phyloP scores from a whole-genome alignment of 2,329 filamentous ascomycete genomes.

The Xenoacremonium recifei region DNA sequence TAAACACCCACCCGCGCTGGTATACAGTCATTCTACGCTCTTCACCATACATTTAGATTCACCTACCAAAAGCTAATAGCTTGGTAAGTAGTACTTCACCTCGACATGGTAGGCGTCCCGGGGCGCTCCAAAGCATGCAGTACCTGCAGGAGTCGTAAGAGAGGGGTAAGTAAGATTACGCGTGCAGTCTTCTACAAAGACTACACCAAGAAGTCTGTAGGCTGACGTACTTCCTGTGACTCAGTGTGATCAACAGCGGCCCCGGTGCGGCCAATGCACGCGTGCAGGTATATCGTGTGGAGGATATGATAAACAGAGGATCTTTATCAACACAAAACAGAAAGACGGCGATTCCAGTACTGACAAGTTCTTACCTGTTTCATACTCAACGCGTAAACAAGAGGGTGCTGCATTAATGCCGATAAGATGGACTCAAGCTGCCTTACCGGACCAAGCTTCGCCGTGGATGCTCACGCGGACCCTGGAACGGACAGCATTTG shows the following conservation, averaged over 20 bases:
- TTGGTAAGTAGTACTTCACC: neutral
- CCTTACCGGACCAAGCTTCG: neutral
- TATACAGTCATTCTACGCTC: too few relatives aligned
- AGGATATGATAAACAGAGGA: neutral
- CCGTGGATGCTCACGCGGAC: neutral
- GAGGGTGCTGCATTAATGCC: neutral
- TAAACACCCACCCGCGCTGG: too few relatives aligned
- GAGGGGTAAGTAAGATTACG: conserved; percentile 7
- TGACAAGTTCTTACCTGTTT: neutral
- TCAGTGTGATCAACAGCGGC: conserved; percentile 4
- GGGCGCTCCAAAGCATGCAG: conserved; percentile 10
- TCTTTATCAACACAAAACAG: conserved; percentile 2
- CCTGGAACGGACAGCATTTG: neutral
- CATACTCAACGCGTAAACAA: neutral
- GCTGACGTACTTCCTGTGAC: neutral
- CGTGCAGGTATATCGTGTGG: neutral
- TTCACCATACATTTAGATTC: too few relatives aligned
- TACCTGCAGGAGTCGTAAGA: conserved; percentile 11
- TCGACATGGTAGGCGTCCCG: conserved; percentile 11
- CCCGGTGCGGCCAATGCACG: conserved; percentile 2
- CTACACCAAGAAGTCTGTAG: neutral
- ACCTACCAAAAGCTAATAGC: too few relatives aligned
- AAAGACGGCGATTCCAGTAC: neutral
- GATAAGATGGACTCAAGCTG: neutral
- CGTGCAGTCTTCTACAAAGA: neutral